Conservation (phyloP, 768 basidiomycete genomes). For the Russula sp. region DNA sequence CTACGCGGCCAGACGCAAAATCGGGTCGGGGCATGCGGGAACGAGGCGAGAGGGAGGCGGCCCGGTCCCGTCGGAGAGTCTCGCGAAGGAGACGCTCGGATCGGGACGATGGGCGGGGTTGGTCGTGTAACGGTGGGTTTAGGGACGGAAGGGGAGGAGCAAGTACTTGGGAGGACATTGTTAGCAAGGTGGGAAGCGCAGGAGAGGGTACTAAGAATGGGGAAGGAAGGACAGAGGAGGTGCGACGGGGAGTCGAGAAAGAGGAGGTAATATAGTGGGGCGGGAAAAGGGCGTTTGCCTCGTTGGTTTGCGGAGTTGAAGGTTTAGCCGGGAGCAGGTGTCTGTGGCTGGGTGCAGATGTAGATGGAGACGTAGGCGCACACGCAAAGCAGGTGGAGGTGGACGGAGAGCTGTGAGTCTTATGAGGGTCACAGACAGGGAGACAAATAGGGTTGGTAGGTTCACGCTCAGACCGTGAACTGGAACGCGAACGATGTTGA, state of each 20-base stretch:
- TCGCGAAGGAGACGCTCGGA: slow-evolving; percentile 57
- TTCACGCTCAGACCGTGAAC: slow-evolving; percentile 26
- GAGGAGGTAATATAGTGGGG: slow-evolving; percentile 25
- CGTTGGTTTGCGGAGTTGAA: slow-evolving; percentile 28
- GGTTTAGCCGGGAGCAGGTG: slow-evolving; percentile 16
- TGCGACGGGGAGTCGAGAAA: slow-evolving; percentile 19
- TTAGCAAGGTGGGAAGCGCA: slow-evolving; percentile 38
- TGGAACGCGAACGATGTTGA: slow-evolving; percentile 22
- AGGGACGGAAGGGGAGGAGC: slow-evolving; percentile 30
- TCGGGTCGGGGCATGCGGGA: slow-evolving; percentile 28
- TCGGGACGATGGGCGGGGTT: slow-evolving; percentile 45
- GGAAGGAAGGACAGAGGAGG: slow-evolving; percentile 13
- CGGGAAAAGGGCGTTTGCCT: slow-evolving; percentile 25
- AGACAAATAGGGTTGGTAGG: slow-evolving; percentile 8
- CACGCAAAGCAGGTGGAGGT: slow-evolving; percentile 1
- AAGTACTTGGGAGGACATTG: slow-evolving; percentile 39
- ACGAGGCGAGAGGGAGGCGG: slow-evolving; percentile 34
- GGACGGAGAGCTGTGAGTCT: slow-evolving; percentile 13
- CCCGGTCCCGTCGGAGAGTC: slow-evolving; percentile 48
- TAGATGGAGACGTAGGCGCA: slow-evolving; percentile 12
- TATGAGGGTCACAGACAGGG: slow-evolving; percentile 16
- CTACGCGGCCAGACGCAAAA: slow-evolving; percentile 19
- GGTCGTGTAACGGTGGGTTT: slow-evolving; percentile 28
- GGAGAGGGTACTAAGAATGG: slow-evolving; percentile 28
- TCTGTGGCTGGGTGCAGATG: slow-evolving; percentile 12